Evolutionary conservation across 352 stramenopile genomes (phyloP).

Genomic region (Pythium chondricola): DNA sequence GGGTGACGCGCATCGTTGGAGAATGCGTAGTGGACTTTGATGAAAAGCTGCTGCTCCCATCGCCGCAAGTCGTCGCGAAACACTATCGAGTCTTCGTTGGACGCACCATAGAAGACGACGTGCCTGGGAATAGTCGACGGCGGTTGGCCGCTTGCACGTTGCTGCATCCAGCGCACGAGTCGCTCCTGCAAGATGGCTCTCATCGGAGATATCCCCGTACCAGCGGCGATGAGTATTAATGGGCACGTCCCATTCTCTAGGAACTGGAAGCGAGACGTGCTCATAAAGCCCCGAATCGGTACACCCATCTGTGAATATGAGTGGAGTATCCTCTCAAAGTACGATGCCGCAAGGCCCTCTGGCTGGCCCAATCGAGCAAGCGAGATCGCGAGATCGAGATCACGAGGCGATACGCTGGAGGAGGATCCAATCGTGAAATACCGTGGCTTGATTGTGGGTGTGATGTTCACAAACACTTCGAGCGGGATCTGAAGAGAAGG

Average conservation of each 20-base stretch:
- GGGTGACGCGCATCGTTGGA: constrained; percentile 12
- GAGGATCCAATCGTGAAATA: constrained; percentile 93
- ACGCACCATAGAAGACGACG: constrained; percentile 28
- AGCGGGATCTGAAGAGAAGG: constrained; percentile 37
- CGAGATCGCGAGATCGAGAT: constrained; percentile 86
- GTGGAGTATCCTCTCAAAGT: constrained; percentile 7
- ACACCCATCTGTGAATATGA: constrained; percentile 6
- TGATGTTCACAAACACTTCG: constrained; percentile 81
- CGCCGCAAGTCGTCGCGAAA: constrained; percentile 28
- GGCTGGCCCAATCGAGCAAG: constrained; percentile 49
- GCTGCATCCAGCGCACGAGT: constrained; percentile 6
- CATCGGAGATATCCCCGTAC: constrained; percentile 89
- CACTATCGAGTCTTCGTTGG: constrained; percentile 21
- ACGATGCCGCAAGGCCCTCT: constrained; percentile 24
- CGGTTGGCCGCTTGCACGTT: not conserved
- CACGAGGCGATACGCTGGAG: constrained; percentile 49
- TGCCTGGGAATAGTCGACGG: constrained; percentile 13
- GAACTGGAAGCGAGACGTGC: constrained; percentile 87
- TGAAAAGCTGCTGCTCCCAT: constrained; percentile 24
- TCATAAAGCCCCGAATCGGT: constrained; percentile 86
- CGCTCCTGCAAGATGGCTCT: constrained; percentile 37
- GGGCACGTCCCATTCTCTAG: constrained; percentile 65
- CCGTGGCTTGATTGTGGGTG: constrained; percentile 82
- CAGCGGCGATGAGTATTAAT: constrained; percentile 89
- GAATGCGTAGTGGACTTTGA: constrained; percentile 25